These are phyloP conservation scores for Darksidea phi DNA, from an alignment of 495 filamentous ascomycete species.

Conservation along the genomic window DNA sequence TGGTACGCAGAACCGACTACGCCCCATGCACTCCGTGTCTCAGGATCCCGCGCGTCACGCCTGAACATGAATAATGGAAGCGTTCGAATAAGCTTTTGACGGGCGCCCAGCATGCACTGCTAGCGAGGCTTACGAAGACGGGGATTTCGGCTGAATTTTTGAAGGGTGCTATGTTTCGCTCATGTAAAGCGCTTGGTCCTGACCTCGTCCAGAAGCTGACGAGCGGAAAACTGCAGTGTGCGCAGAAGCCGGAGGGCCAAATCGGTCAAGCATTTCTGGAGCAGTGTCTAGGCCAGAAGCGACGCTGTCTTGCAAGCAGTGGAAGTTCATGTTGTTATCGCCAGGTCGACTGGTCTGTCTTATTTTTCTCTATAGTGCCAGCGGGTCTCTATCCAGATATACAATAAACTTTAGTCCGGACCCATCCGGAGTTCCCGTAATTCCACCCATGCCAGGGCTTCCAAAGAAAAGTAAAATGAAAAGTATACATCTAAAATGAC, in stretches of 20 bases:
- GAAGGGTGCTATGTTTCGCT: background rate
- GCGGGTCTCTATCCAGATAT: background rate
- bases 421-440: background rate
- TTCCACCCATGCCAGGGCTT: background rate
- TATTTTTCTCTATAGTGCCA: background rate
- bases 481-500: constrained; percentile 1
- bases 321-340: background rate
- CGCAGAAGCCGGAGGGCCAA: no score
- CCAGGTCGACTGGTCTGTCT: background rate
- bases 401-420: background rate
- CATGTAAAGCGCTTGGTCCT: no score
- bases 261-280: no score
- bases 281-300: background rate
- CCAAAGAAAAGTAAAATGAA: constrained; percentile 1
- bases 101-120: no score
- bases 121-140: constrained; percentile 5
- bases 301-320: background rate
- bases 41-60: no score
- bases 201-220: no score
- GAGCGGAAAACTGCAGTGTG: no score
- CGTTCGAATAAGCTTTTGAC: no score
- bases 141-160: background rate
- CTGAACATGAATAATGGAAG: no score
- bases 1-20: no score
- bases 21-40: no score